Evolutionary conservation across 768 basidiomycete genomes (phyloP), one percentile per base, ranked within the genome.

Genomic region (Kondoa malvinella): DNA sequence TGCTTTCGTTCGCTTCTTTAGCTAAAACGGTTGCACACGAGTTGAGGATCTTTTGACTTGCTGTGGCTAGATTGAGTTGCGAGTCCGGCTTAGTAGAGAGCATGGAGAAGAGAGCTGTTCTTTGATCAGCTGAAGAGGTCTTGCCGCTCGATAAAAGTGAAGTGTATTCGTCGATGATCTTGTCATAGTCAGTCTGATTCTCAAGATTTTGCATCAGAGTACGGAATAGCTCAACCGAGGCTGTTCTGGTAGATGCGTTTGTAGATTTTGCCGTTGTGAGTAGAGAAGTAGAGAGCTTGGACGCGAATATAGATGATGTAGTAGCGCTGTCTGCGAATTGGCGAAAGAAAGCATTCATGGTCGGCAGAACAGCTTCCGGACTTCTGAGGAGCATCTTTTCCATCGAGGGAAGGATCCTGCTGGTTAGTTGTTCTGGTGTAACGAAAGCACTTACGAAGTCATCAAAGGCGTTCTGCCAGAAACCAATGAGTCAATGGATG

Each of bases 81-180:
- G 82, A 82, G 1, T 85, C 80, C 0, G 79, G 76, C 0, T 91
- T 70, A 64, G 74, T 74, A 1, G 81, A 77, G 1, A 91, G 80
- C 85, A 97, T 89, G 0, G 83, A 81, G 77, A 89, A 92, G 8
- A 97, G 79, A 0, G 86, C 80, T 2, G 85, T 76, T 21, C 92
- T 85, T 75, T 97, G 91, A 67, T 94, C 94, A 1, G 87, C 82
- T 1, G 90, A 89, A 0, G 85, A 79, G 0, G 91, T 88, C 80
- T 95, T 99, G 26, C 89, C 87, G 0, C 85, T 77, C 72, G 86
- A 85, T 1, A 90, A 87, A 0, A 90, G 80, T n/a, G 79, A 78
- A 12, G 91, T 78, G 2, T 91, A 76, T 70, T 94, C 89, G 8
- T 79, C 79, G 1, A 85, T 81, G 14, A 84, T 81, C 0, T 79